Evolutionary conservation across 1,139 yeast genomes (phyloP), one percentile per base, ranked within the genome.

Genomic region (Zygosaccharomyces sapae): DNA sequence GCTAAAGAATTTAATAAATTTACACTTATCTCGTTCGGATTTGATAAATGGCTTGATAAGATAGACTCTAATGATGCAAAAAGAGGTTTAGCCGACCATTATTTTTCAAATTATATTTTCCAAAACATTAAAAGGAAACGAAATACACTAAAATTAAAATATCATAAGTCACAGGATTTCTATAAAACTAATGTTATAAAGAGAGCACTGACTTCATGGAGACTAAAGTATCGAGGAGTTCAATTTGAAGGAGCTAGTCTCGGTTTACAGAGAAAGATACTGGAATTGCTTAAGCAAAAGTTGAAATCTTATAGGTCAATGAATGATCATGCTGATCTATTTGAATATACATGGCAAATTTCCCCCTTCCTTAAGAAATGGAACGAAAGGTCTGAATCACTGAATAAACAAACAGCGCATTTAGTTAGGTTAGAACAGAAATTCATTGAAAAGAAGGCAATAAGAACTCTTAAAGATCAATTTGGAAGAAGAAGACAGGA

Each of bases 321-420:
- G 41, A 22, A 46, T 6, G 41, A 47, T 2, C 56, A 55, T 20
- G 54, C 64, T 0, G 36, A 44, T 8, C 42, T 51, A 1, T 36
- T 59, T 0, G 59, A 55, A 25, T 5, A 47, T 10, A 48, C 54
- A n/a, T 46, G 57, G 38, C 42, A 36, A 52, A 49, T 50, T 52
- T 55, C 46, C 50, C 58, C 57, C 22, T 51, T 54, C 39, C 54
- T 67, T 30, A 41, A 52, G 2, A 55, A 52, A 40, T 67, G 70
- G 70, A 50, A 41, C 12, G 9, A 27, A 2, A 39, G 43, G 7
- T 20, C 54, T 2, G 8, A 33, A 8, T 34, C 33, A 1, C 12
- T 9, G 16, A 33, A 31, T 2, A n/a, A 13, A 1, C 47, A 48
- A 19, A 16, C 40, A 3, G 2, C 41, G 3, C 38, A 39, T n/a